These are phyloP conservation scores for Naganishia albida DNA, from an alignment of 1,284 basidiomycete genomes.

Conservation along the genomic window DNA sequence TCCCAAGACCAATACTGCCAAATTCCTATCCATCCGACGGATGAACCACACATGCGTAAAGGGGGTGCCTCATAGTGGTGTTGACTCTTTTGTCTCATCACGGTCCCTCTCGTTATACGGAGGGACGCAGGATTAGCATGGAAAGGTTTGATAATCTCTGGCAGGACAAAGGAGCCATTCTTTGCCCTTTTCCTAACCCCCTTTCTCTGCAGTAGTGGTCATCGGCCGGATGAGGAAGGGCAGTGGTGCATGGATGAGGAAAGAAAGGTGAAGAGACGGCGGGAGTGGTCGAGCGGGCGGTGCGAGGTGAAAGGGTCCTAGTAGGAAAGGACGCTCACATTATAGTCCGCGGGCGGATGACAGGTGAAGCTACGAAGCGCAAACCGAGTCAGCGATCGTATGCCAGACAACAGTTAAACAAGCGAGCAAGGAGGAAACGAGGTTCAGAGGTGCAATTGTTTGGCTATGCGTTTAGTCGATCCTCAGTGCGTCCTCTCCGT, in stretches of 20 bases:
- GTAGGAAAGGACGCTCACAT: conserved; percentile 13
- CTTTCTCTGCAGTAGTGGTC: conserved; percentile 8
- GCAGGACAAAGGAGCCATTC: conserved; percentile 1
- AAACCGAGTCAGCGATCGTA: conserved; percentile 8
- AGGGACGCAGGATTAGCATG: conserved; percentile 34
- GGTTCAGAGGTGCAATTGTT: conserved; percentile 33
- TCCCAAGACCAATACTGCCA: background rate
- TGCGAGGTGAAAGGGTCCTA: background rate
- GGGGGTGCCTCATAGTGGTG: conserved; percentile 17
- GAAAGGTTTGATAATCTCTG: conserved; percentile 32
- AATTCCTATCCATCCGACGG: background rate
- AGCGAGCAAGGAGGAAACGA: conserved; percentile 4
- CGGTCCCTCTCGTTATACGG: conserved; percentile 27
- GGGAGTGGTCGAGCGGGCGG: background rate
- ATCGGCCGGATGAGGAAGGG: background rate
- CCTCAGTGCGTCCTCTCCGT: conserved; percentile 33
- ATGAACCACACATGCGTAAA: conserved; percentile 11
- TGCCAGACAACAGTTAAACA: background rate
- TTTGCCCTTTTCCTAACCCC: background rate
- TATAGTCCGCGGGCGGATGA: background rate
- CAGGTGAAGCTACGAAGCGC: conserved; percentile 5
- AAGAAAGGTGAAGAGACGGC: background rate
- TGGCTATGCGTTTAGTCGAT: conserved; percentile 32
- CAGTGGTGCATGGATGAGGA: background rate
- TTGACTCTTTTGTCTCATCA: conserved; percentile 27